Evolutionary conservation across 306 rosid species (phyloP).

Genomic region (Amphicarpaea edgeworthii): DNA sequence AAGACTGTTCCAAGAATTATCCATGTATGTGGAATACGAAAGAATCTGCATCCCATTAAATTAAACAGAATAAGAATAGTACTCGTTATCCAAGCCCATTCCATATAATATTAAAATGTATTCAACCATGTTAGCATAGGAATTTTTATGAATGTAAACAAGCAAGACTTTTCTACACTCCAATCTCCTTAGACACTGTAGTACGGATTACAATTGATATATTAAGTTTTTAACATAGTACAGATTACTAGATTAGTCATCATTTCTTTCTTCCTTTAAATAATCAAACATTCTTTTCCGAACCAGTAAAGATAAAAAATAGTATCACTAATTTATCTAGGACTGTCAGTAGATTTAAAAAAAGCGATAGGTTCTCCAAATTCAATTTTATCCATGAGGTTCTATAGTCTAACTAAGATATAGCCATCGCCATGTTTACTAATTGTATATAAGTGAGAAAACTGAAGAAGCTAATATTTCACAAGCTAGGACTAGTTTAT

Average conservation of each 20-base stretch:
- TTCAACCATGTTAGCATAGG: constrained; percentile 25
- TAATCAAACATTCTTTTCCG: constrained; percentile 21
- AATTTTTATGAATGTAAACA: constrained; percentile 34
- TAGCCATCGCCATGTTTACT: constrained; percentile 1
- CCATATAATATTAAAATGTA: constrained; percentile 7
- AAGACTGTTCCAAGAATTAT: too few species aligned
- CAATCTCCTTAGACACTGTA: constrained; percentile 29
- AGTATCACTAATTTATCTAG: constrained; percentile 9
- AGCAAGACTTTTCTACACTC: constrained; percentile 23
- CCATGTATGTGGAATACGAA: constrained; percentile 62
- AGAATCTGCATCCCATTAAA: constrained; percentile 84
- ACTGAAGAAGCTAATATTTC: constrained; percentile 7
- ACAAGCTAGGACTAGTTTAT: background rate
- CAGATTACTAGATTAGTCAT: constrained; percentile 35
- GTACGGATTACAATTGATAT: constrained; percentile 8
- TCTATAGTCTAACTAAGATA: constrained; percentile 20
- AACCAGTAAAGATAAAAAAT: constrained; percentile 32
- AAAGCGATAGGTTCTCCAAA: constrained; percentile 21
- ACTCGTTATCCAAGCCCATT: constrained; percentile 1
- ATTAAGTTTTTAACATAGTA: constrained; percentile 18
- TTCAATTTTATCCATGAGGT: constrained; percentile 16
- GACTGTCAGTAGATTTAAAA: background rate
- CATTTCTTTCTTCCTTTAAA: constrained; percentile 7
- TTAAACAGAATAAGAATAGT: constrained; percentile 39
- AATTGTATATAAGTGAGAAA: constrained; percentile 2